Conservation (phyloP, 805 yeast species). For the Candida morakotiae region DNA sequence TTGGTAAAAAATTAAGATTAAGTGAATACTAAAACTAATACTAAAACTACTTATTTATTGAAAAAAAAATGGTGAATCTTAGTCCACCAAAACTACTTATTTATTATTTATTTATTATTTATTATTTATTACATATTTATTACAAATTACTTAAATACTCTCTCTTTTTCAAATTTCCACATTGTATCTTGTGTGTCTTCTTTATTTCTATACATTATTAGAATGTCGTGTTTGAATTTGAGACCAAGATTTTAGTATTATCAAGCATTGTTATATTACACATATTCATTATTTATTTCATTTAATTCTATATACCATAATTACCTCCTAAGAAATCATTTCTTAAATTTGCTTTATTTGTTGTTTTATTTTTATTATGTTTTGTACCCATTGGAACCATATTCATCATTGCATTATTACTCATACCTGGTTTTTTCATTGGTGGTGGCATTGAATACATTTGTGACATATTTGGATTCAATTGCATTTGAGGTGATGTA, state of each 20-base stretch:
- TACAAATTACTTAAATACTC: not conserved
- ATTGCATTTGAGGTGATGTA: not conserved
- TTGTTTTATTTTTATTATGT: conserved; percentile 34
- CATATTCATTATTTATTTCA: no score
- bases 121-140: conserved; percentile 5
- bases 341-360: conserved; percentile 55
- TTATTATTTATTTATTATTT: conserved; percentile 8
- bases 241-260: no score
- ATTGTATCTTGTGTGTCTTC: no score
- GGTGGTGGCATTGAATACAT: not conserved
- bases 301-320: conserved; percentile 63
- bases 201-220: no score
- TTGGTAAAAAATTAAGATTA: conserved; percentile 60
- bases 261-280: no score
- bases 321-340: conserved; percentile 62
- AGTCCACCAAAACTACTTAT: no score
- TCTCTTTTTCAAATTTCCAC: no score
- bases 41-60: conserved; percentile 9
- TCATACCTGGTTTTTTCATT: not conserved
- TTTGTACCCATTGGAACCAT: conserved; percentile 43
- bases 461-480: not conserved
- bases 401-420: conserved; percentile 27
- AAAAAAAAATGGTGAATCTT: no score
- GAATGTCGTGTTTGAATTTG: no score
- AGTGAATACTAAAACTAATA: conserved; percentile 49